Percentiles rank a stretch among this genome's conserved stretches.
Evolutionary conservation across 2,329 filamentous ascomycete genomes (phyloP).

Genomic region (Diaporthe nobilis): DNA sequence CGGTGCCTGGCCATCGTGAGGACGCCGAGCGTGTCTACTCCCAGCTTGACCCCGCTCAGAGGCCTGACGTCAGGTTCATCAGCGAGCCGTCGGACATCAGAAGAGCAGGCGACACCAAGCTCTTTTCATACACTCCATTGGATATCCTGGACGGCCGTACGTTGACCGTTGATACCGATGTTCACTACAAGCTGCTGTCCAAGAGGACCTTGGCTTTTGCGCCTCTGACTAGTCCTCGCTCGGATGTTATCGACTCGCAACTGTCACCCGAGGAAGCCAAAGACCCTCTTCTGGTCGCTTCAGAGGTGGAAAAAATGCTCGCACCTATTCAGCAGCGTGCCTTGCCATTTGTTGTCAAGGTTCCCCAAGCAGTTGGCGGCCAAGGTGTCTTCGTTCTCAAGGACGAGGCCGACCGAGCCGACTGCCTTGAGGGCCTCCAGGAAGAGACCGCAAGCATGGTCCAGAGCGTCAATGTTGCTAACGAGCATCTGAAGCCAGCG

Average conservation of each 20-base stretch:
- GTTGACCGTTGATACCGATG: slow-evolving; percentile 7
- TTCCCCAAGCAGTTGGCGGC: slow-evolving; percentile 25
- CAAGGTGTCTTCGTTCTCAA: slow-evolving; percentile 30
- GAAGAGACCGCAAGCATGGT: slow-evolving; percentile 21
- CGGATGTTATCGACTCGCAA: slow-evolving; percentile 20
- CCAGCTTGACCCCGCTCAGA: slow-evolving; percentile 11
- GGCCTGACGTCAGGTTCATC: slow-evolving; percentile 8
- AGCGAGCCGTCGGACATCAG: slow-evolving; percentile 6
- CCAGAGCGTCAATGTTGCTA: neutral
- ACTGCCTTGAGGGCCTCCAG: slow-evolving; percentile 17
- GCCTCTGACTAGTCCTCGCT: slow-evolving; percentile 18
- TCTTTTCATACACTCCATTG: slow-evolving; percentile 25
- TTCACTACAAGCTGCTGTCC: slow-evolving; percentile 21
- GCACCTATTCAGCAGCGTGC: slow-evolving; percentile 7
- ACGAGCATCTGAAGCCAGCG: slow-evolving; percentile 2
- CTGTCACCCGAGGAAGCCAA: neutral
- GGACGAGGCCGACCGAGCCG: slow-evolving; percentile 11
- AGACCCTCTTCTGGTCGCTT: neutral
- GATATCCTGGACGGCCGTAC: slow-evolving; percentile 25
- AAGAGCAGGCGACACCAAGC: slow-evolving; percentile 9
- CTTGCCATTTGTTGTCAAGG: slow-evolving; percentile 31
- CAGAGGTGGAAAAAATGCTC: slow-evolving; percentile 22
- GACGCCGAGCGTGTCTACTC: slow-evolving; percentile 32
- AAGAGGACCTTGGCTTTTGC: slow-evolving; percentile 24
- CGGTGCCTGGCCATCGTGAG: neutral